A percentile compares a stretch with the other conserved stretches of the same genome.
Evolutionary conservation across 805 yeast species (phyloP).

Genomic region (Wickerhamiella sergipiensis): DNA sequence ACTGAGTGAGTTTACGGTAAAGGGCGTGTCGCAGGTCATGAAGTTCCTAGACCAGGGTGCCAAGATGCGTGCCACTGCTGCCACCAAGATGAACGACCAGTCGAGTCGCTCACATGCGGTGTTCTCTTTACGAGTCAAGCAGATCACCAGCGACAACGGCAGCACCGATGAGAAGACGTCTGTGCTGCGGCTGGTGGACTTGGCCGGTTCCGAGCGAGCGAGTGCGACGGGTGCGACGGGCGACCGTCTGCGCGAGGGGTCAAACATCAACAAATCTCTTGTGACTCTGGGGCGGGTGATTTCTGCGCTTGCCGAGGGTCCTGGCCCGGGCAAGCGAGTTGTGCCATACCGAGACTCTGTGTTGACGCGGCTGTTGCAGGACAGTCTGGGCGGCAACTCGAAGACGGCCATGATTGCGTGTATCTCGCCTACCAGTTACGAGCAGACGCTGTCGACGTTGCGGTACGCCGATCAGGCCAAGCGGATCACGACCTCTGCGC

Average conservation of each 20-base stretch:
- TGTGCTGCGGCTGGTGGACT: slow-evolving; percentile 54
- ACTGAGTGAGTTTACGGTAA: slow-evolving; percentile 38
- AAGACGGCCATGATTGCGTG: slow-evolving; percentile 82
- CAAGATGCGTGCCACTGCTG: slow-evolving; percentile 47
- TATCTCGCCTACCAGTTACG: slow-evolving; percentile 65
- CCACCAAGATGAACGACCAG: slow-evolving; percentile 57
- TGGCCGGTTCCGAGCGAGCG: slow-evolving; percentile 74
- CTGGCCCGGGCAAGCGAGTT: slow-evolving; percentile 17
- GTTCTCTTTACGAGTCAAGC: slow-evolving; percentile 46
- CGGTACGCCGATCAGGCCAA: slow-evolving; percentile 71
- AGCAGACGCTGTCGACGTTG: slow-evolving; percentile 62
- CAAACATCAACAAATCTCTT: slow-evolving; percentile 62
- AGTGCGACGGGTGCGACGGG: slow-evolving; percentile 45
- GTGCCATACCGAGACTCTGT: slow-evolving; percentile 66
- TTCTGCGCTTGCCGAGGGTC: slow-evolving; percentile 31
- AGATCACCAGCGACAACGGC: slow-evolving; percentile 31
- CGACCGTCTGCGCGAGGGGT: slow-evolving; percentile 54
- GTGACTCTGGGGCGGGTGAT: slow-evolving; percentile 67
- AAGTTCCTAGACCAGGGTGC: slow-evolving; percentile 39
- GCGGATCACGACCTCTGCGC: slow-evolving; percentile 50
- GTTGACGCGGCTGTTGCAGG: slow-evolving; percentile 62
- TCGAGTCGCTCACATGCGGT: slow-evolving; percentile 78
- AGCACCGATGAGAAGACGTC: slow-evolving; percentile 38
- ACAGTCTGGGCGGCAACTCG: slow-evolving; percentile 72
- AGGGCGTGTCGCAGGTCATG: slow-evolving; percentile 36